Base-by-base conservation (phyloP, 495 filamentous ascomycete species). In the Sphaerosporella brunnea region DNA sequence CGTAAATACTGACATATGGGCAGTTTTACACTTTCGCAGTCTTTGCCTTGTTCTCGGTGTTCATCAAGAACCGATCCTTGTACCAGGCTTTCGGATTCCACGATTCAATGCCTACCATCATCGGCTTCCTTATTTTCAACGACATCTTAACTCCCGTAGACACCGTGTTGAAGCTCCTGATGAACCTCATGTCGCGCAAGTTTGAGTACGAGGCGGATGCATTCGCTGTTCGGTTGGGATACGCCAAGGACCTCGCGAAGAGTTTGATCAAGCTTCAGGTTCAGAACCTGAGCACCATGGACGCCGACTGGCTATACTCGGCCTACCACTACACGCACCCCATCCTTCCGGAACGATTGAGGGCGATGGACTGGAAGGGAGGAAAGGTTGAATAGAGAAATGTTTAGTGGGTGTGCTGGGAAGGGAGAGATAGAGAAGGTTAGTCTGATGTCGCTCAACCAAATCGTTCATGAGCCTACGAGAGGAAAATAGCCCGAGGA, bases 281-380 rank as follows among this genome's bases (percentile, higher is more conserved):
- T 63, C 84, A 96, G 67, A 97, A 97, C 59, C 71, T 97, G 48
- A 87, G 84, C 67, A 92, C 82, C 48, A 95, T 96, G 88, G 92
- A 97, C 63, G 90, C 90, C 34, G 92, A 97, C 63, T 92, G 80
- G 81, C 73, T 94, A 68, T 97, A 94, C 64, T 86, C 92, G 21
- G 87, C 79, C 68, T 97, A 96, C 68, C 83, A 96, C 67, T 93
- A 87, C 72, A 94, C 86, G 5, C 90, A 97, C 65, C 90, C 90
- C 0, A 96, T 96, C 53, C 72, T 97, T 46, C 79, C 86, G 5
- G 92, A 97, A 71, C 74, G 90, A 52, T 68, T 97, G 53, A 83
- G 79, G 66, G 90, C 88, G 0, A 69, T 97, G 24, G 78, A 82
- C 50, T 96, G 86, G 86, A 75, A 72, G 58, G 70, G 73, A 41